Base-by-base conservation (phyloP, 306 rosid genomes). In the Notholithocarpus densiflorus region DNA sequence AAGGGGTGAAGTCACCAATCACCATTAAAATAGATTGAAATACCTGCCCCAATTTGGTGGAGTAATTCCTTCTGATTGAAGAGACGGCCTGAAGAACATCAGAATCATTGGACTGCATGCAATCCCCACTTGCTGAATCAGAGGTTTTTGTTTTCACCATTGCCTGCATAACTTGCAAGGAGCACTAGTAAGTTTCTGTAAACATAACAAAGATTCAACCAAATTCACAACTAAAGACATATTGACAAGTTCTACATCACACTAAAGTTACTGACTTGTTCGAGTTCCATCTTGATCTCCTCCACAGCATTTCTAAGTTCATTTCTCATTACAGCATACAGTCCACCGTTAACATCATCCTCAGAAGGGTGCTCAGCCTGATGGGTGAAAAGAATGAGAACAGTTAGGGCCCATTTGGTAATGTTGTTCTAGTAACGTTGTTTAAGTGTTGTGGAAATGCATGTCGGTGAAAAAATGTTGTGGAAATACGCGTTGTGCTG, bases 21-120 rank as follows among this genome's bases (percentile, higher is more conserved):
- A 64, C 71, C 10, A 29, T 17, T 11, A 64, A 54, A 29, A 73
- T 19, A 55, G 55, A 45, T 56, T 40, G n/a, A 74, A 34, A 56
- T 84, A 93, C 99, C 94, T 93, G 92, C 82, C 89, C 98, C 89
- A 88, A 78, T 89, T 90, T 88, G 64, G 89, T 65, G 72, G 94
- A 88, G 82, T 90, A 90, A 81, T 86, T 90, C 89, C 86, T 86
- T 85, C 86, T 87, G 77, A 81, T 68, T 7, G 89, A 88, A 82
- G 96, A 85, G 77, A 86, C 84, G 61, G 86, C 76, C 59, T 82
- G 87, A 85, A 84, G 71, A 77, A 75, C 89, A 88, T 88, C 87
- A 53, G 91, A 76, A 73, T 81, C 79, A 20, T 87, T 83, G 60
- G 92, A 78, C 19, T 51, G 83, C 84, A 85, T 45, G 76, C 79